These are phyloP conservation scores for Agapanthus africanus DNA, from an alignment of 106 monocot species.

Conservation along the genomic window DNA sequence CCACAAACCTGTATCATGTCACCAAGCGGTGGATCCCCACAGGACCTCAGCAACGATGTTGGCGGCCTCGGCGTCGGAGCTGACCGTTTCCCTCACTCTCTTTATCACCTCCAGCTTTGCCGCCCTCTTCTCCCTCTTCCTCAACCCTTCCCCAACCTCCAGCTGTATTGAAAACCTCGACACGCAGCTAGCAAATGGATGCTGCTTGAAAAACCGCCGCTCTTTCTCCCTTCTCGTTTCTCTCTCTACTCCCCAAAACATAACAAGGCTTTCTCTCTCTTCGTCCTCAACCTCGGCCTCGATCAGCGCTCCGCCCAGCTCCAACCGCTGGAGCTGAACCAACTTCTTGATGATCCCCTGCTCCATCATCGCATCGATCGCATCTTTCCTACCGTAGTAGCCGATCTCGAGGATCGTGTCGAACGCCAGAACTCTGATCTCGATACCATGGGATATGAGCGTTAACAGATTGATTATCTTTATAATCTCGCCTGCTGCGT, in stretches of 20 bases:
- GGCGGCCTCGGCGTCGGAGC: conserved; percentile 35
- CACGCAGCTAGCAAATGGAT: conserved; percentile 49
- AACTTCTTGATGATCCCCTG: conserved; percentile 43
- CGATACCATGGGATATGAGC: conserved; percentile 9
- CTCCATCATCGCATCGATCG: conserved; percentile 54
- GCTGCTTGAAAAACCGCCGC: not conserved
- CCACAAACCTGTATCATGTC: not conserved
- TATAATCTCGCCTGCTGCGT: conserved; percentile 35
- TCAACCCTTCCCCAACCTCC: conserved; percentile 73
- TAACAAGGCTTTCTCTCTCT: not conserved
- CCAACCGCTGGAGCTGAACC: conserved; percentile 41
- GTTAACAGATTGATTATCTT: conserved; percentile 30
- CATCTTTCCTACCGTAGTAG: conserved; percentile 61
- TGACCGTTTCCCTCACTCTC: conserved; percentile 41
- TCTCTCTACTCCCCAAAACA: not conserved
- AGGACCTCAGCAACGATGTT: conserved; percentile 57
- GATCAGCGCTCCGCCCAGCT: conserved; percentile 18
- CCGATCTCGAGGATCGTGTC: conserved; percentile 38
- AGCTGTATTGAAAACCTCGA: conserved; percentile 47
- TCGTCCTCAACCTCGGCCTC: conserved; percentile 9
- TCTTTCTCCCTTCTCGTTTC: not conserved
- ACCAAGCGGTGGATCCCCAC: conserved; percentile 54
- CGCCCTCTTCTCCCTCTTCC: conserved; percentile 40
- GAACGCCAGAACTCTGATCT: conserved; percentile 24
- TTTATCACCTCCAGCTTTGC: conserved; percentile 44